phyloP scores from a whole-genome alignment of 768 basidiomycete species.

The Sistotremastrum suecicum region DNA sequence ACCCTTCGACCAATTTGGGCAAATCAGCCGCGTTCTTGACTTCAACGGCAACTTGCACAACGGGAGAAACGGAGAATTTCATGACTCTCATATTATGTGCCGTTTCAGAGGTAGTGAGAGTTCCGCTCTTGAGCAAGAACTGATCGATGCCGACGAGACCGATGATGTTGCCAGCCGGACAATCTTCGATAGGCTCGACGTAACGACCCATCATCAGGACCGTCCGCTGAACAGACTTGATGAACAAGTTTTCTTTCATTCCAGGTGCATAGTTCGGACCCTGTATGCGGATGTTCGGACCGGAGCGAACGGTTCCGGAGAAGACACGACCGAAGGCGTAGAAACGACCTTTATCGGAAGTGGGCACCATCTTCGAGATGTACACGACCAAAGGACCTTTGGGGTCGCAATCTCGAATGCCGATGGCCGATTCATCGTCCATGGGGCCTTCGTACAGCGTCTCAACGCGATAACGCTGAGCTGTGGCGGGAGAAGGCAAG shows the following conservation, averaged over 20 bases:
- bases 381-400: constrained; percentile 38
- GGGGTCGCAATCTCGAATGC: constrained; percentile 37
- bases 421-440: constrained; percentile 40
- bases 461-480: constrained; percentile 37
- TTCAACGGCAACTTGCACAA: constrained; percentile 39
- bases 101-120: constrained; percentile 36
- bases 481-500: constrained; percentile 34
- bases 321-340: constrained; percentile 46
- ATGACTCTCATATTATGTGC: constrained; percentile 45
- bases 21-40: constrained; percentile 40
- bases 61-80: constrained; percentile 41
- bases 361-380: constrained; percentile 42
- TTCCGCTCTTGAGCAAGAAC: constrained; percentile 41
- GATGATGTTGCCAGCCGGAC: constrained; percentile 39
- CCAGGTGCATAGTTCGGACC: constrained; percentile 41
- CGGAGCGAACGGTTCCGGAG: constrained; percentile 35
- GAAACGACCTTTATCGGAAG: constrained; percentile 42
- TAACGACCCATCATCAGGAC: constrained; percentile 40
- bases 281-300: constrained; percentile 40
- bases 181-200: constrained; percentile 38
- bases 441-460: constrained; percentile 40
- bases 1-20: constrained; percentile 40
- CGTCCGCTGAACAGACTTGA: constrained; percentile 36
- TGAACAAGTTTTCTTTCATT: constrained; percentile 30
- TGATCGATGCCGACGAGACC: constrained; percentile 41